Evolutionary conservation across 495 filamentous ascomycete genomes (phyloP), one percentile per base, ranked within the genome.

Genomic region (Penicillium dipodomyicola): DNA sequence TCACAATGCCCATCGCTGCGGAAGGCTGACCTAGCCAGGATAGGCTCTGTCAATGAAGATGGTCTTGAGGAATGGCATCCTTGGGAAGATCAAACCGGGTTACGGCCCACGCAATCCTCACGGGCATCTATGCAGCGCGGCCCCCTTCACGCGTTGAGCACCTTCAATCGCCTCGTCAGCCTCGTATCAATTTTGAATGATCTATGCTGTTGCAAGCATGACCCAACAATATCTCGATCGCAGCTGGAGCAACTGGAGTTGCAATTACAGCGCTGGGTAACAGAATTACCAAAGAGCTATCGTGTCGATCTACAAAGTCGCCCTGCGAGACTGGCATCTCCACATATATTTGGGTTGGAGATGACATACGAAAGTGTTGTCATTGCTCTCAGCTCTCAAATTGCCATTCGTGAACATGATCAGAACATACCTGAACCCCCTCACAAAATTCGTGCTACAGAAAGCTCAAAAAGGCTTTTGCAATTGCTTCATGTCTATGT

Each of bases 11-110:
- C 84, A 9, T 81, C 82, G 43, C 60, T 90, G 5, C 71, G 70
- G 29, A 67, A 70, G 15, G 70, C 74, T 33, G 80, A 84, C 54
- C 52, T 85, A 33, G 61, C 65, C 10, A 63, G 64, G 22, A 61
- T 82, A 30, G 72, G 76, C 0, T 63, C 68, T 7, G 65, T 85
- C 5, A 73, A 78, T 41, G 84, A 88, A 68, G 82, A 86, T 67
- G 86, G 83, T 1, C 66, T 84, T 25, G 87, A 90, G 54, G 85
- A 90, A 69, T 89, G 86, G 87, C 81, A 87, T 63, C 82, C 82
- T 14, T 90, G 85, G 87, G 74, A 75, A 22, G 77, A 81, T 47
- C 76, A 77, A 29, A 70, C 70, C 22, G 65, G 59, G 27, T 61
- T 65, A 30, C 63, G 68, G 14, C 64, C 67, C 40, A 54, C 64